A percentile compares a stretch with the other conserved stretches of the same genome.
Evolutionary conservation across 306 rosid species (phyloP).

Genomic region (Cicer arietinum): DNA sequence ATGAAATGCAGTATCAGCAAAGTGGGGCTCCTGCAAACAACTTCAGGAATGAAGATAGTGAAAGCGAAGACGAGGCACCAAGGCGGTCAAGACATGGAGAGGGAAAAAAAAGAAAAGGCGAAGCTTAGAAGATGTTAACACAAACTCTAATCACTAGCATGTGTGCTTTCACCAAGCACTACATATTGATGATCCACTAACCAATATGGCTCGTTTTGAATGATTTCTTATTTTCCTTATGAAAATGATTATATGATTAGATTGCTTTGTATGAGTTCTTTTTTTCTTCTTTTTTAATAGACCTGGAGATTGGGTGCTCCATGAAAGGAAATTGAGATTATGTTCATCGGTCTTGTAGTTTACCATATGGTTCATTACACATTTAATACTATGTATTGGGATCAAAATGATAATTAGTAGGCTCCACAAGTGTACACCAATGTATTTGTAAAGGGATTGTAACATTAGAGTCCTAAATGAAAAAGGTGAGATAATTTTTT

Average conservation of each 20-base stretch:
- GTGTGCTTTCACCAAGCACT: conserved; percentile 38
- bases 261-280: conserved; percentile 25
- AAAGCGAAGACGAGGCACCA: conserved; percentile 98
- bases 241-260: conserved; percentile 28
- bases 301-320: conserved; percentile 33
- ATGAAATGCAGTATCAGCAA: conserved; percentile 67
- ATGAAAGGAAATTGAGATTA: conserved; percentile 7
- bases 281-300: neutral
- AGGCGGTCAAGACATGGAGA: conserved; percentile 97
- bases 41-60: conserved; percentile 75
- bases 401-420: conserved; percentile 23
- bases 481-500: neutral
- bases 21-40: no score
- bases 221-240: conserved; percentile 29
- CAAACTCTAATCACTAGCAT: conserved; percentile 60
- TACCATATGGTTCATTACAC: conserved; percentile 35
- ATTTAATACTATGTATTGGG: conserved; percentile 4
- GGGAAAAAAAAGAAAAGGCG: conserved; percentile 89
- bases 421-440: conserved; percentile 25
- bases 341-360: conserved; percentile 37
- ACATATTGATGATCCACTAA: conserved; percentile 42
- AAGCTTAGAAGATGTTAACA: conserved; percentile 59
- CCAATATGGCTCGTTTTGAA: conserved; percentile 46
- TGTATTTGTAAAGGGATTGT: conserved; percentile 39
- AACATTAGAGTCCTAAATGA: conserved; percentile 21